A percentile compares a stretch with the other conserved stretches of the same genome.
Evolutionary conservation across 2,329 filamentous ascomycete genomes (phyloP).

Genomic region (Trichoderma citrinoviride): DNA sequence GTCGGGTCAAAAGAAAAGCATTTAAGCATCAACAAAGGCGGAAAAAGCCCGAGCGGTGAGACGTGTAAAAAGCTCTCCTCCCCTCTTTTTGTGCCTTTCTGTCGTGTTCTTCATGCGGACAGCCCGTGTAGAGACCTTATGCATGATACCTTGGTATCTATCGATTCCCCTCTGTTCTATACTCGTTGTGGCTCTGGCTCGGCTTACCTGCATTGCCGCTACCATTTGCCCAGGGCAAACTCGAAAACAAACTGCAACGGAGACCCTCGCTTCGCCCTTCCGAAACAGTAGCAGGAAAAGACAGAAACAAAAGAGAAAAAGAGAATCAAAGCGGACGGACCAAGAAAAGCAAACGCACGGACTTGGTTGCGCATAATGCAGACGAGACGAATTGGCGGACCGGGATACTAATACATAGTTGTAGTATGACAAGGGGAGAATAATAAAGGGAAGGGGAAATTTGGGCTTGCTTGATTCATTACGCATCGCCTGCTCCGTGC

Average conservation of each 20-base stretch:
- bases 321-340: not conserved
- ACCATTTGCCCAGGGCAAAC: not conserved
- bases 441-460: not conserved
- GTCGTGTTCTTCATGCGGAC: no score
- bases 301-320: not conserved
- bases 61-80: not conserved
- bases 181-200: slow-evolving; percentile 3
- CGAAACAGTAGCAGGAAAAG: not conserved
- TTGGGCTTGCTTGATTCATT: not conserved
- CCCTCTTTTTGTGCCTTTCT: no score
- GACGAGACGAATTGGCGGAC: not conserved
- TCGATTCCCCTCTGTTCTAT: no score
- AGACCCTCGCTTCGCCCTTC: no score
- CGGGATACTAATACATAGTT: no score
- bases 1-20: no score
- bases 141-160: no score
- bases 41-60: slow-evolving; percentile 11
- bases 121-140: no score
- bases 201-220: slow-evolving; percentile 9
- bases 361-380: not conserved
- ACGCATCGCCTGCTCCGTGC: not conserved
- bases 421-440: no score
- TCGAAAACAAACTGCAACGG: not conserved
- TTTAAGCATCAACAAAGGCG: not conserved
- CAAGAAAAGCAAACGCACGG: not conserved